phyloP scores from a whole-genome alignment of 805 yeast genomes.

The Yamadazyma insecticola region DNA sequence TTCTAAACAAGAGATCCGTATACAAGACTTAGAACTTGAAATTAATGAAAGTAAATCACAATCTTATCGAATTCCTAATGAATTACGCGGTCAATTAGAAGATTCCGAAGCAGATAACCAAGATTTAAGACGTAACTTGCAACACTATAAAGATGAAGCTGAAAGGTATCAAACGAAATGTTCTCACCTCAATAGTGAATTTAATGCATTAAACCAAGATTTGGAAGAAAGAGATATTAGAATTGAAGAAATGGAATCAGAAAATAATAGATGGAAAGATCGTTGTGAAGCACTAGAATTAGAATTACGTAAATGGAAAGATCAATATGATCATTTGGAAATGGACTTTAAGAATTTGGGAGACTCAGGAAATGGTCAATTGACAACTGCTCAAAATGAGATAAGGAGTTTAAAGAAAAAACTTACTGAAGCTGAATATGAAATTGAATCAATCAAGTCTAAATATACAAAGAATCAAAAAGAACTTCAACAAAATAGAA shows the following conservation, averaged over 20 bases:
- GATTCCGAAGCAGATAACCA: neutral
- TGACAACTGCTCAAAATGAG: conserved; percentile 3
- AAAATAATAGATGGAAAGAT: conserved; percentile 10
- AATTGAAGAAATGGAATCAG: conserved; percentile 13
- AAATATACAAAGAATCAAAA: conserved; percentile 10
- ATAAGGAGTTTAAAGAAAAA: conserved; percentile 11
- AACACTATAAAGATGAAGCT: neutral
- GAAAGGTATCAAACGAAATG: neutral
- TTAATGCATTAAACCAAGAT: conserved; percentile 3
- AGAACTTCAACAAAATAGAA: conserved; percentile 11
- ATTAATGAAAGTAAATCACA: neutral
- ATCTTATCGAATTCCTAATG: neutral
- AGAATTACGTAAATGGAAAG: conserved; percentile 1
- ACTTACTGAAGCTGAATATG: conserved; percentile 11
- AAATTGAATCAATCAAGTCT: conserved; percentile 8
- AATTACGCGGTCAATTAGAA: neutral
- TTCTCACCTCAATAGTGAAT: conserved; percentile 4
- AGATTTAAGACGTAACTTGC: neutral
- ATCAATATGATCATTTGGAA: neutral
- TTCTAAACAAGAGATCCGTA: too few species aligned
- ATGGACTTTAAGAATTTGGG: neutral
- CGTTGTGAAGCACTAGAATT: conserved; percentile 6
- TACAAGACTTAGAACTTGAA: conserved; percentile 2
- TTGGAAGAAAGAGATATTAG: conserved; percentile 8
- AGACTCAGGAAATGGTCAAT: neutral